These are phyloP conservation scores for Phanerochaete sordida DNA, from an alignment of 768 basidiomycete species.

Conservation along the genomic window DNA sequence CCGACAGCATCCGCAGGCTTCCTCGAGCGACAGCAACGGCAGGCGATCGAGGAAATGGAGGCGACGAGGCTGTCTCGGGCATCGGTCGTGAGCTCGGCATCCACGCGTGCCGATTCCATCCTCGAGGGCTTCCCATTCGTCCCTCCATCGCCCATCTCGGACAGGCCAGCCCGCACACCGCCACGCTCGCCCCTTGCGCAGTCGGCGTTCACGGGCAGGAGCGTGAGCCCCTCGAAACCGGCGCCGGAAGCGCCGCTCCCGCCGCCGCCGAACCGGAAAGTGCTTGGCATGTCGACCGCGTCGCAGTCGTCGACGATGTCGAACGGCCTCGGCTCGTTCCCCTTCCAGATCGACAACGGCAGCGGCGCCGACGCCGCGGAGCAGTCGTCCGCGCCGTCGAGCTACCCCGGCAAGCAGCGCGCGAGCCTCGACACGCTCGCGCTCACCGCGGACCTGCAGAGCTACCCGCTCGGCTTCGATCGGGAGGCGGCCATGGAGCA, in stretches of 20 bases:
- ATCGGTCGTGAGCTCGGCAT: conserved; percentile 56
- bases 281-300: conserved; percentile 68
- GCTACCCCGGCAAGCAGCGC: conserved; percentile 49
- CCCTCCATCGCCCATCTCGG: conserved; percentile 86
- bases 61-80: conserved; percentile 51
- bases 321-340: conserved; percentile 79
- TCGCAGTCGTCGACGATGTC: conserved; percentile 78
- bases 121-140: conserved; percentile 88
- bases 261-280: conserved; percentile 56
- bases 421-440: conserved; percentile 86
- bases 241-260: conserved; percentile 5
- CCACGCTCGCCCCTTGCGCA: conserved; percentile 70
- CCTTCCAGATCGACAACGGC: conserved; percentile 80
- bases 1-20: conserved; percentile 17
- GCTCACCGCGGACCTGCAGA: conserved; percentile 76
- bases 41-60: conserved; percentile 59
- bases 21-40: conserved; percentile 66
- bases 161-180: conserved; percentile 69
- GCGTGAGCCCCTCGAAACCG: not conserved
- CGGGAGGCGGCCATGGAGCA: conserved; percentile 16
- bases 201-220: conserved; percentile 39
- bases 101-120: conserved; percentile 78
- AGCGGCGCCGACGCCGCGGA: conserved; percentile 30
- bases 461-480: conserved; percentile 81
- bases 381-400: conserved; percentile 28